Percentiles rank a stretch among this genome's conserved stretches.
phyloP scores from a whole-genome alignment of 2,329 filamentous ascomycete genomes.

The Claviceps sp. region DNA sequence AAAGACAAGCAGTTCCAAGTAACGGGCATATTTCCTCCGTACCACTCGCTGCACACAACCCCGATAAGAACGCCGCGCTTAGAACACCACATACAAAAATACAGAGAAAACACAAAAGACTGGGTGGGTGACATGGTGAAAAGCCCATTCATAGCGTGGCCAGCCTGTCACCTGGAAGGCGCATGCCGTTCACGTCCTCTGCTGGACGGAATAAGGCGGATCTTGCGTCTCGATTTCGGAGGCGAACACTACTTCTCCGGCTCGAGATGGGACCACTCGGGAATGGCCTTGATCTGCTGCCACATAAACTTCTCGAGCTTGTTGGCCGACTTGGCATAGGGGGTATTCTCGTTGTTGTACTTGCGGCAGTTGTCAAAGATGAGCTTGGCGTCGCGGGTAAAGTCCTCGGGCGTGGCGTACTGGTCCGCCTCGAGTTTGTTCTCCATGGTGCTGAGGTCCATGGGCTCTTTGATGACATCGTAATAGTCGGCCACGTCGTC shows the following conservation, averaged over 20 bases:
- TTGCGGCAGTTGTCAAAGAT: conserved; percentile 90
- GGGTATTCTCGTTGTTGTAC: conserved; percentile 92
- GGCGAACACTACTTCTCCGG: conserved; percentile 26
- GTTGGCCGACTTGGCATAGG: conserved; percentile 89
- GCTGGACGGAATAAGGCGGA: neutral
- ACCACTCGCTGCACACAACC: neutral
- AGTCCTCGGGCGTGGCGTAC: conserved; percentile 84
- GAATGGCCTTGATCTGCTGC: conserved; percentile 79
- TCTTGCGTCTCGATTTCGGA: conserved; percentile 5
- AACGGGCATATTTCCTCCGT: neutral
- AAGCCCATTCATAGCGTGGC: too few species aligned
- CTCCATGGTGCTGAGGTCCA: conserved; percentile 96
- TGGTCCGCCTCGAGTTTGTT: conserved; percentile 73
- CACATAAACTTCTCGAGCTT: conserved; percentile 93
- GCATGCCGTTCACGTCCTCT: neutral
- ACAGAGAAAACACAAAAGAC: neutral
- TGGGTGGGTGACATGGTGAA: too few species aligned
- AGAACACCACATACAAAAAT: neutral
- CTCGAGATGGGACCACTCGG: conserved; percentile 70
- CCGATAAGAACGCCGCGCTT: neutral
- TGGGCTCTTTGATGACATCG: conserved; percentile 93
- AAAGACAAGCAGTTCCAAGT: too few species aligned
- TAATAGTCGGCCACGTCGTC: conserved; percentile 99
- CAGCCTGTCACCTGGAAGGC: neutral
- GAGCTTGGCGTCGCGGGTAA: conserved; percentile 74